Evolutionary conservation across 2,329 filamentous ascomycete species (phyloP).

Genomic region (Macrophomina tecta): DNA sequence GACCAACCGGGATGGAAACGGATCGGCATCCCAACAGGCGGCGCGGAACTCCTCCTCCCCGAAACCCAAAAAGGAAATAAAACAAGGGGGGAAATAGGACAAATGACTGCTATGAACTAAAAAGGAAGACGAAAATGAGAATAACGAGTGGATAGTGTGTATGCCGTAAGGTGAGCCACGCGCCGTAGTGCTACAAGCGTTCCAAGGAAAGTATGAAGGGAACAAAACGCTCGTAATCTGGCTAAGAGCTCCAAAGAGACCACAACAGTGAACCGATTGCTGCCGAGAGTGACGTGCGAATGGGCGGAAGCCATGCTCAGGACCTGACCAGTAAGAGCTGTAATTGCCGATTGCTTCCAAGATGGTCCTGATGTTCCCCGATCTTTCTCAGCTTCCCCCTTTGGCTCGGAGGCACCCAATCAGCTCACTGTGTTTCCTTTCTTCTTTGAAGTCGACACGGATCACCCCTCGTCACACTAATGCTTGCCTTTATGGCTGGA

Average conservation of each 20-base stretch:
- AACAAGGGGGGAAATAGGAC: background rate
- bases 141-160: background rate
- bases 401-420: background rate
- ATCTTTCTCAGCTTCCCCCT: background rate
- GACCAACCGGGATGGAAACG: background rate
- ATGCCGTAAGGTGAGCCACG: constrained; percentile 1
- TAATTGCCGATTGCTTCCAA: background rate
- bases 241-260: background rate
- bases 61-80: background rate
- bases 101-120: background rate
- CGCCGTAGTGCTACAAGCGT: background rate
- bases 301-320: background rate
- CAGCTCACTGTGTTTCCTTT: background rate
- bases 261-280: background rate
- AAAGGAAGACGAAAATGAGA: background rate
- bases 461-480: constrained; percentile 20
- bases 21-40: background rate
- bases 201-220: background rate
- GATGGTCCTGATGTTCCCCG: background rate
- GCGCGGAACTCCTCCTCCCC: background rate
- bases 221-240: background rate
- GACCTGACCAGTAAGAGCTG: background rate
- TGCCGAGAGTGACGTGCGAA: background rate
- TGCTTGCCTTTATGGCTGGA: constrained; percentile 4
- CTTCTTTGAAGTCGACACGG: background rate